A percentile compares a stretch with the other conserved stretches of the same genome.
These are phyloP conservation scores for Xylariales sp. DNA, from an alignment of 2,329 filamentous ascomycete species.

Conservation along the genomic window DNA sequence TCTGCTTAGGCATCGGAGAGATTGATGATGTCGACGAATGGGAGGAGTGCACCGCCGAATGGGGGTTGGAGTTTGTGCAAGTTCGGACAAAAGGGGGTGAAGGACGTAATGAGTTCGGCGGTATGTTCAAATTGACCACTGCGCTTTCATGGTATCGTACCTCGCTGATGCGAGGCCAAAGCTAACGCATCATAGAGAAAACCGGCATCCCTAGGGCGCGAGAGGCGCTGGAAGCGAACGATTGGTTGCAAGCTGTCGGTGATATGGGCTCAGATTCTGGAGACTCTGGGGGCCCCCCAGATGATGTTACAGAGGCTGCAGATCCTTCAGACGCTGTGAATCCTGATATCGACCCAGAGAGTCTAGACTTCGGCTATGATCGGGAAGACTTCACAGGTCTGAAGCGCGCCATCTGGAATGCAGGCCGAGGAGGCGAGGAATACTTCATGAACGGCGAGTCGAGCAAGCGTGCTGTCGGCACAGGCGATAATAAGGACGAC, in stretches of 20 bases:
- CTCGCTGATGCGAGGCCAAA: too few relatives aligned
- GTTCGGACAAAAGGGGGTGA: conserved; percentile 34
- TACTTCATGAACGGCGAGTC: conserved; percentile 16
- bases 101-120: conserved; percentile 54
- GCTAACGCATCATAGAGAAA: too few relatives aligned
- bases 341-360: conserved; percentile 37
- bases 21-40: conserved; percentile 47
- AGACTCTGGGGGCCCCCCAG: conserved; percentile 26
- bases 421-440: conserved; percentile 23
- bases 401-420: conserved; percentile 46
- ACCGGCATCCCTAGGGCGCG: conserved; percentile 53
- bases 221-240: conserved; percentile 62
- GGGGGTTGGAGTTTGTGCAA: conserved; percentile 60
- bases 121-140: conserved; percentile 31
- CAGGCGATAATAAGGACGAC: conserved; percentile 17
- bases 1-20: conserved; percentile 54
- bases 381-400: conserved; percentile 48
- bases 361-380: conserved; percentile 49
- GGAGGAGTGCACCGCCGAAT: conserved; percentile 55
- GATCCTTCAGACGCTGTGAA: conserved; percentile 15
- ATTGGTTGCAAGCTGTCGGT: conserved; percentile 46
- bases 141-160: too few relatives aligned
- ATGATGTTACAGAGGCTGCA: conserved; percentile 21
- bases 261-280: conserved; percentile 30
- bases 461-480: conserved; percentile 5